These are phyloP conservation scores for Globisporangium polare DNA, from an alignment of 352 stramenopile genomes.

Conservation along the genomic window DNA sequence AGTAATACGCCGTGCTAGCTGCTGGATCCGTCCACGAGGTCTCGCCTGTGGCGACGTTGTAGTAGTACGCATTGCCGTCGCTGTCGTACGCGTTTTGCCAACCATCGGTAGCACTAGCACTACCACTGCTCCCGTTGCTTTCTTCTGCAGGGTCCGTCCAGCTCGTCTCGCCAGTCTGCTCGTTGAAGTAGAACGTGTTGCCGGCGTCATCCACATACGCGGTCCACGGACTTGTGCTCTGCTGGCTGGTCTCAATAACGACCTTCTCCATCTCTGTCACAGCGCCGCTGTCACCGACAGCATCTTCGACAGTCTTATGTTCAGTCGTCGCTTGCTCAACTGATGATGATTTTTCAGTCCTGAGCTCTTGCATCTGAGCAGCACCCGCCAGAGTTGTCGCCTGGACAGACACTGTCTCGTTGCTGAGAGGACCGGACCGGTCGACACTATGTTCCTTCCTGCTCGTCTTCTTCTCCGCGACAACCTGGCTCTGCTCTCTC, in stretches of 20 bases:
- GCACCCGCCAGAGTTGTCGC: not conserved
- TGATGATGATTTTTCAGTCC: not conserved
- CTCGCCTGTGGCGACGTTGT: slow-evolving; percentile 36
- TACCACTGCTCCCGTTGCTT: not conserved
- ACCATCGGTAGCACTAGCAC: not conserved
- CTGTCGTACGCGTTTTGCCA: slow-evolving; percentile 13
- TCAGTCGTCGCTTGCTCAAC: not conserved
- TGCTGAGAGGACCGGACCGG: not conserved
- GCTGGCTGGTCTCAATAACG: not conserved
- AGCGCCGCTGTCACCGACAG: not conserved
- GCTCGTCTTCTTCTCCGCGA: slow-evolving; percentile 17
- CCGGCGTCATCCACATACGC: slow-evolving; percentile 27
- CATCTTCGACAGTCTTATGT: not conserved
- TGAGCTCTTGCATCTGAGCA: not conserved
- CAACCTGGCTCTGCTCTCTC: slow-evolving; percentile 48
- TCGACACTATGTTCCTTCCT: not conserved
- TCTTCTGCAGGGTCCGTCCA: slow-evolving; percentile 15
- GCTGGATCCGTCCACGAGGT: slow-evolving; percentile 25
- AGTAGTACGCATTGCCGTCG: slow-evolving; percentile 34
- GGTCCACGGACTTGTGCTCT: slow-evolving; percentile 16
- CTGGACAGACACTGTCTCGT: not conserved
- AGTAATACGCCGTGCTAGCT: not conserved
- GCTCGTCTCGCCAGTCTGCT: slow-evolving; percentile 29
- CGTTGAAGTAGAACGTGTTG: slow-evolving; percentile 41
- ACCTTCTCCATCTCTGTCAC: not conserved